Percentiles rank a stretch among this genome's conserved stretches.
These are phyloP conservation scores for Heritiera fomes DNA, from an alignment of 345 rosid species.

Conservation along the genomic window DNA sequence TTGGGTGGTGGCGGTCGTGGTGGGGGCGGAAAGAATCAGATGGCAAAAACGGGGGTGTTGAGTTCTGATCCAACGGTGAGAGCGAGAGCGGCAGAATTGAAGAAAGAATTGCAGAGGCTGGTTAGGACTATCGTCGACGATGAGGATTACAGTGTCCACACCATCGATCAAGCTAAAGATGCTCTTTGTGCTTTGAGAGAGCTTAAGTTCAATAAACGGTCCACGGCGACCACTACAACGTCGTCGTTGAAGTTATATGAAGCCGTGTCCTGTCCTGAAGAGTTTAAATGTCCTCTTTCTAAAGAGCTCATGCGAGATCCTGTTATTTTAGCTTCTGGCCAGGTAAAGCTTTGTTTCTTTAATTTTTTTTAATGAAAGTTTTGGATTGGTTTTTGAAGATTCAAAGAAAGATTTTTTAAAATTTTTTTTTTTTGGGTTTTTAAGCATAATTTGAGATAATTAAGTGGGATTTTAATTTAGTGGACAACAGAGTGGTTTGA, in stretches of 20 bases:
- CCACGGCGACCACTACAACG: conserved; percentile 18
- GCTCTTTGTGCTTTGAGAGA: conserved; percentile 54
- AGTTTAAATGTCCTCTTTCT: conserved; percentile 83
- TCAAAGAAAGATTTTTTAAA: neutral
- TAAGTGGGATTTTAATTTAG: neutral
- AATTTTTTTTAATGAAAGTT: neutral
- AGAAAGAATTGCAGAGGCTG: conserved; percentile 67
- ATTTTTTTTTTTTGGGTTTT: neutral
- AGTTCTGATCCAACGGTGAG: conserved; percentile 66
- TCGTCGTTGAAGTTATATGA: conserved; percentile 48
- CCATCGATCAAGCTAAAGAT: conserved; percentile 69
- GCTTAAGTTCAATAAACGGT: conserved; percentile 51
- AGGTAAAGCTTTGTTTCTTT: conserved; percentile 46
- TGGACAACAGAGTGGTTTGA: neutral
- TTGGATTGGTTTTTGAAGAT: neutral
- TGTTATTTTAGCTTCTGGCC: conserved; percentile 83
- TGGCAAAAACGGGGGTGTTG: conserved; percentile 66
- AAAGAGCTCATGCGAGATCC: conserved; percentile 93
- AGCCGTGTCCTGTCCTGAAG: conserved; percentile 65
- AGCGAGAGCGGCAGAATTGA: conserved; percentile 63
- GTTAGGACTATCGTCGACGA: conserved; percentile 63
- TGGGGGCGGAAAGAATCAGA: conserved; percentile 27
- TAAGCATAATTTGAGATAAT: neutral
- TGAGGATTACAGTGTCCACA: conserved; percentile 55
- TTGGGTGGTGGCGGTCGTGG: conserved; percentile 15